Percentiles rank a stretch among this genome's conserved stretches.
Evolutionary conservation across 768 basidiomycete species (phyloP).

Genomic region (Thelephora aurantiotincta): DNA sequence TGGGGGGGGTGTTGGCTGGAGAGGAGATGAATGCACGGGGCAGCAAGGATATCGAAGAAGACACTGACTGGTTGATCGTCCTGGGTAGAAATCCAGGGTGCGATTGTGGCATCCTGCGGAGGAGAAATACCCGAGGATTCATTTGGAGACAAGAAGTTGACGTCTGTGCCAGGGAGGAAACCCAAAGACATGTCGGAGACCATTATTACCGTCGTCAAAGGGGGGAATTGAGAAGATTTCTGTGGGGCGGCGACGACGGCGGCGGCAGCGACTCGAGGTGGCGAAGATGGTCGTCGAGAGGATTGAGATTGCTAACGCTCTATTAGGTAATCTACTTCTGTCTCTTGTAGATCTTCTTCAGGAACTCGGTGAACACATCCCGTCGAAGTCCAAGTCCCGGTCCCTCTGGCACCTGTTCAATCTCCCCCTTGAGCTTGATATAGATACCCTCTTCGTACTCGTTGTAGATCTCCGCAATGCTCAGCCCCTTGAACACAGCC

Average conservation of each 20-base stretch:
- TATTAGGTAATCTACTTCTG: slow-evolving; percentile 22
- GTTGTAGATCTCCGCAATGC: slow-evolving; percentile 50
- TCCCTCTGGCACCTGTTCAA: slow-evolving; percentile 58
- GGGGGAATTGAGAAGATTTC: background rate
- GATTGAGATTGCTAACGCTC: slow-evolving; percentile 3
- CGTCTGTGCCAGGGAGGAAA: background rate
- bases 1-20: slow-evolving; percentile 30
- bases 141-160: background rate
- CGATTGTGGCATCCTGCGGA: slow-evolving; percentile 3
- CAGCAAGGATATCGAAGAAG: background rate
- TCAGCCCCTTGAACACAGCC: slow-evolving; percentile 56
- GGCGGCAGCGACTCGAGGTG: too few species aligned
- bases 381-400: slow-evolving; percentile 28
- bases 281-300: too few species aligned
- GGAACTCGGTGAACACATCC: slow-evolving; percentile 73
- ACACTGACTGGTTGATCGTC: slow-evolving; percentile 10
- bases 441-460: slow-evolving; percentile 73
- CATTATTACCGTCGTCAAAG: background rate
- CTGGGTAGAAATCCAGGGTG: slow-evolving; percentile 7
- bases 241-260: too few species aligned
- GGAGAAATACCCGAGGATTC: background rate
- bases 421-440: slow-evolving; percentile 47
- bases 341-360: slow-evolving; percentile 72
- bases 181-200: background rate
- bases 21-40: background rate